Conservation (phyloP, 169 alveolate species). For the Cryptosporidium meleagridis region DNA sequence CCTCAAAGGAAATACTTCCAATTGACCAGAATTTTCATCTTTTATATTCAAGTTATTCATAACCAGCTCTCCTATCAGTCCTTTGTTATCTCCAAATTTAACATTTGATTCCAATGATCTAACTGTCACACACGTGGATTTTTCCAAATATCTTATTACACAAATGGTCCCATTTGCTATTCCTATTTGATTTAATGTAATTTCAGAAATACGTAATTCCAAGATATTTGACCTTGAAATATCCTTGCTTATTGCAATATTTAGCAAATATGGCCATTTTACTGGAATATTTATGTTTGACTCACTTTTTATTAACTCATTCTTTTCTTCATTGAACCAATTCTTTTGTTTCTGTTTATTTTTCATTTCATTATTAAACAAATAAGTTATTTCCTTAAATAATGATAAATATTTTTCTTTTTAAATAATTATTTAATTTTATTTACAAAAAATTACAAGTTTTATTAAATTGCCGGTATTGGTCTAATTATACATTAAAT, state of each 20-base stretch:
- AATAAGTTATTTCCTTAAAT: too few species aligned
- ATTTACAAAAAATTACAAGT: too few species aligned
- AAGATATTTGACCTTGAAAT: slow-evolving; percentile 34
- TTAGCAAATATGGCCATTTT: slow-evolving; percentile 29
- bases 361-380: slow-evolving; percentile 51
- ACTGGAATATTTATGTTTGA: not conserved
- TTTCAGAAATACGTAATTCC: slow-evolving; percentile 49
- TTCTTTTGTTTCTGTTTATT: slow-evolving; percentile 23
- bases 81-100: slow-evolving; percentile 21
- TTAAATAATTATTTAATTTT: too few species aligned
- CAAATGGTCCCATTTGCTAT: slow-evolving; percentile 48
- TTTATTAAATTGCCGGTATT: not conserved
- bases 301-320: not conserved
- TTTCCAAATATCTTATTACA: slow-evolving; percentile 1
- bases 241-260: slow-evolving; percentile 12
- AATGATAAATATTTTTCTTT: too few species aligned
- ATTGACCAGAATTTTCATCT: not conserved
- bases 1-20: slow-evolving; percentile 4
- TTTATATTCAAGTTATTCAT: not conserved
- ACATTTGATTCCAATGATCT: slow-evolving; percentile 16
- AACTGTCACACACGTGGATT: slow-evolving; percentile 12
- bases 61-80: slow-evolving; percentile 33
- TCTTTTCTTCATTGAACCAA: not conserved
- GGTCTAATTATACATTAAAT: not conserved
- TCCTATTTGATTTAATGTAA: slow-evolving; percentile 22